Percentiles rank a stretch among this genome's conserved stretches.
Conservation (phyloP, 2,329 filamentous ascomycete genomes). For the Colletotrichum sp. region DNA sequence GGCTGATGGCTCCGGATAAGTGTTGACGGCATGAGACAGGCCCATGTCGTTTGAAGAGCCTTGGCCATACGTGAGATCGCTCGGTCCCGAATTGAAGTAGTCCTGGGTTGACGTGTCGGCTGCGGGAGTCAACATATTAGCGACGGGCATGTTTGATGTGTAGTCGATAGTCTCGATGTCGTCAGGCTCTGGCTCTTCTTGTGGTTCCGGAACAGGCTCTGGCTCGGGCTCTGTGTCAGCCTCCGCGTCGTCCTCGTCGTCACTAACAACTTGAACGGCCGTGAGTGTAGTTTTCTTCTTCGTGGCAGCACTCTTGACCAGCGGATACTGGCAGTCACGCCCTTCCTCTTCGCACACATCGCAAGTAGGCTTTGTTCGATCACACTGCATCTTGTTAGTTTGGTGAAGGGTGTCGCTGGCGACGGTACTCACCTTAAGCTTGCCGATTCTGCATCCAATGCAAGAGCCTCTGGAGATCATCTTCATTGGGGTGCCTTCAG, state of each 20-base stretch:
- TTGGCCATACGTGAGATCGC: conserved; percentile 28
- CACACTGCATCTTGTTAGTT: conserved; percentile 39
- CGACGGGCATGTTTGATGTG: conserved; percentile 27
- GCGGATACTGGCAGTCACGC: conserved; percentile 43
- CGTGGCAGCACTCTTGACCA: conserved; percentile 26
- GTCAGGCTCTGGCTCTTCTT: conserved; percentile 9
- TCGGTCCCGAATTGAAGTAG: conserved; percentile 33
- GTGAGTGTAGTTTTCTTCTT: neutral
- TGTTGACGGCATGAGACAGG: neutral
- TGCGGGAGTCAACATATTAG: conserved; percentile 29
- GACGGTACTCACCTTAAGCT: conserved; percentile 38
- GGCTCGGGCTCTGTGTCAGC: conserved; percentile 20
- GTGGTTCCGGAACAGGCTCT: neutral
- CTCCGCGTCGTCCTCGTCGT: conserved; percentile 13
- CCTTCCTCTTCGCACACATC: conserved; percentile 37
- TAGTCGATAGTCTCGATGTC: conserved; percentile 23
- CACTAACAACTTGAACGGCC: conserved; percentile 26
- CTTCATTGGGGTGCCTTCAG: neutral
- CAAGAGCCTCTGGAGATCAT: conserved; percentile 37
- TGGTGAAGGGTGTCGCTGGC: too few species aligned
- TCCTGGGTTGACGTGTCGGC: conserved; percentile 26
- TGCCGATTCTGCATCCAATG: conserved; percentile 39
- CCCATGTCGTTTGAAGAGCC: neutral
- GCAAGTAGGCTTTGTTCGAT: conserved; percentile 44
- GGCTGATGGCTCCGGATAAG: conserved; percentile 3